phyloP scores from a whole-genome alignment of 768 basidiomycete species.

The Mycena pura region DNA sequence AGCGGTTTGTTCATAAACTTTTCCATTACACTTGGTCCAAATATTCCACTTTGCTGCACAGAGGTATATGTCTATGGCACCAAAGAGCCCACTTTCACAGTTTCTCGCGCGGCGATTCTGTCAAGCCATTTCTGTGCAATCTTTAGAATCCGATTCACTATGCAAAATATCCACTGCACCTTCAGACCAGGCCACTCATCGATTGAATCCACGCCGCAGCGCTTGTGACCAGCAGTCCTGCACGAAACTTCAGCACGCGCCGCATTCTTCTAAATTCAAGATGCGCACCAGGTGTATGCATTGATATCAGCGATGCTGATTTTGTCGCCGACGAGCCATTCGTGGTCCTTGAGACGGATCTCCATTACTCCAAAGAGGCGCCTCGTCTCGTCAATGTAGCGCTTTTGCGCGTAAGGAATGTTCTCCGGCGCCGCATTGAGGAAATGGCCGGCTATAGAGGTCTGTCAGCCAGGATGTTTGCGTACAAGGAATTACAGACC shows the following conservation, averaged over 20 bases:
- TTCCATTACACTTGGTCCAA: too few species aligned
- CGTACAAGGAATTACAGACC: background rate
- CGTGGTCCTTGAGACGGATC: slow-evolving; percentile 47
- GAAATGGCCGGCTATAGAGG: slow-evolving; percentile 16
- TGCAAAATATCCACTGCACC: slow-evolving; percentile 17
- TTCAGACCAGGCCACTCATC: slow-evolving; percentile 47
- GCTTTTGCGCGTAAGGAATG: slow-evolving; percentile 20
- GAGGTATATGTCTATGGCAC: background rate
- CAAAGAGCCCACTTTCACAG: slow-evolving; percentile 19
- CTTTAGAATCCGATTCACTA: background rate
- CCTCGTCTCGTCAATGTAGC: slow-evolving; percentile 56
- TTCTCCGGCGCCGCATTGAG: background rate
- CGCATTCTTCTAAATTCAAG: slow-evolving; percentile 7
- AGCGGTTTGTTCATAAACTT: too few species aligned
- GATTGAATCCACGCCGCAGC: slow-evolving; percentile 42
- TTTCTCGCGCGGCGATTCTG: slow-evolving; percentile 41
- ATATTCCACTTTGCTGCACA: background rate
- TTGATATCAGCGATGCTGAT: slow-evolving; percentile 52
- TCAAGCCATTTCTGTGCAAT: slow-evolving; percentile 43
- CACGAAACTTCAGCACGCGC: background rate
- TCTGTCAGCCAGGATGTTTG: background rate
- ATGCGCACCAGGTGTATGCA: slow-evolving; percentile 34
- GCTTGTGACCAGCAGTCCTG: slow-evolving; percentile 43
- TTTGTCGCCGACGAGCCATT: slow-evolving; percentile 52
- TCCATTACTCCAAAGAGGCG: slow-evolving; percentile 57